phyloP scores from a whole-genome alignment of 805 yeast species.

The Metschnikowia kunwiensis region DNA sequence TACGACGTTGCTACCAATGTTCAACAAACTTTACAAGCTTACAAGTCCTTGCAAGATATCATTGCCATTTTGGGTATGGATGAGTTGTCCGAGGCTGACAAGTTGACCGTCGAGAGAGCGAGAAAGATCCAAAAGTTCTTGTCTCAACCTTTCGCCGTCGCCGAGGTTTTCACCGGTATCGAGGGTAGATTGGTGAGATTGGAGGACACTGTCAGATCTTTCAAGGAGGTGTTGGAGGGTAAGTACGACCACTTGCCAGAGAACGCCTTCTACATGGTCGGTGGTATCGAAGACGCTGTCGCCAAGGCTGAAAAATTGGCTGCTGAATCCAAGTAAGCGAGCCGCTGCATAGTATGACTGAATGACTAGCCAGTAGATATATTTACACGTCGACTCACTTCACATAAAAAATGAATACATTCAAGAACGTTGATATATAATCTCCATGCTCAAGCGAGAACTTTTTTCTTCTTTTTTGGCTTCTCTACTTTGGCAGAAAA shows the following conservation, averaged over 20 bases:
- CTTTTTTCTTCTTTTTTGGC: conserved; percentile 44
- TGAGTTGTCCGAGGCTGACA: conserved; percentile 97
- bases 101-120: conserved; percentile 99
- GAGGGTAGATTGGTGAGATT: conserved; percentile 96
- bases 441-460: conserved; percentile 33
- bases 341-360: conserved; percentile 24
- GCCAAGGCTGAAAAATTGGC: conserved; percentile 99
- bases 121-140: conserved; percentile 99
- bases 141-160: conserved; percentile 99
- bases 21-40: conserved; percentile 98
- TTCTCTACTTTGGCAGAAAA: conserved; percentile 44
- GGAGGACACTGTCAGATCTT: conserved; percentile 90
- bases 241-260: conserved; percentile 99
- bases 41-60: conserved; percentile 99
- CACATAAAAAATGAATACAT: conserved; percentile 17
- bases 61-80: conserved; percentile 99
- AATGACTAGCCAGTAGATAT: conserved; percentile 22
- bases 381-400: conserved; percentile 18
- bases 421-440: conserved; percentile 11
- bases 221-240: conserved; percentile 97
- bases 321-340: conserved; percentile 71
- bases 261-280: conserved; percentile 99
- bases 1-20: conserved; percentile 91
- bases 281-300: conserved; percentile 97
- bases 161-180: conserved; percentile 99